Conservation (phyloP, 805 yeast genomes). For the Kuraishia borneana region DNA sequence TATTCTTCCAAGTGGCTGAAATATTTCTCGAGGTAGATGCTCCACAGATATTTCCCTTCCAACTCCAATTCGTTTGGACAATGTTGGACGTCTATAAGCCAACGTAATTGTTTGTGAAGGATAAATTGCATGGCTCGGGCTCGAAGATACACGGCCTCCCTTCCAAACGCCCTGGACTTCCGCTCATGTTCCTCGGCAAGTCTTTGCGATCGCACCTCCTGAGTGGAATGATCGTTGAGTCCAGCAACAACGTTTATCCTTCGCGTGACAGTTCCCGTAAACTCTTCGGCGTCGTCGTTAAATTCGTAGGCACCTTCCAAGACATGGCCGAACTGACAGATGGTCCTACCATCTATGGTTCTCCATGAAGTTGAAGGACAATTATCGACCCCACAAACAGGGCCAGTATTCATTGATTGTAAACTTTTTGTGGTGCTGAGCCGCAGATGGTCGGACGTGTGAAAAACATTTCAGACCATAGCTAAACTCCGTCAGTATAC, state of each 20-base stretch:
- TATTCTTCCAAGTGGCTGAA: background rate
- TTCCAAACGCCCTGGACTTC: background rate
- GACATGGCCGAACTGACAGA: constrained; percentile 89
- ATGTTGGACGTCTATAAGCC: constrained; percentile 21
- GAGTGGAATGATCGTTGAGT: constrained; percentile 23
- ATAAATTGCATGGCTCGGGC: constrained; percentile 20
- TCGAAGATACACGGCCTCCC: constrained; percentile 3
- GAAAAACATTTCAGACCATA: too few species aligned
- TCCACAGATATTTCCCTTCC: background rate
- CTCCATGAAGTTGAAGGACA: constrained; percentile 75
- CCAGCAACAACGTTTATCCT: constrained; percentile 32
- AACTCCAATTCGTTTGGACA: constrained; percentile 5
- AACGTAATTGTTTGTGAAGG: constrained; percentile 33
- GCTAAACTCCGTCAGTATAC: too few species aligned
- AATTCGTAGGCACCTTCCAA: constrained; percentile 68
- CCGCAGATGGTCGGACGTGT: constrained; percentile 13
- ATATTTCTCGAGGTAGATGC: background rate
- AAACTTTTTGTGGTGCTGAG: too few species aligned
- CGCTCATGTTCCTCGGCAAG: constrained; percentile 1
- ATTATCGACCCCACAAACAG: constrained; percentile 81
- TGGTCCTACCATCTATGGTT: constrained; percentile 61
- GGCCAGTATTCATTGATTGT: constrained; percentile 60
- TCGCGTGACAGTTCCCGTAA: constrained; percentile 40
- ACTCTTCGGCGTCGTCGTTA: constrained; percentile 73
- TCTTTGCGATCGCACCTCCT: constrained; percentile 2